phyloP scores from a whole-genome alignment of 2,329 filamentous ascomycete species.

The Apiospora sp. region DNA sequence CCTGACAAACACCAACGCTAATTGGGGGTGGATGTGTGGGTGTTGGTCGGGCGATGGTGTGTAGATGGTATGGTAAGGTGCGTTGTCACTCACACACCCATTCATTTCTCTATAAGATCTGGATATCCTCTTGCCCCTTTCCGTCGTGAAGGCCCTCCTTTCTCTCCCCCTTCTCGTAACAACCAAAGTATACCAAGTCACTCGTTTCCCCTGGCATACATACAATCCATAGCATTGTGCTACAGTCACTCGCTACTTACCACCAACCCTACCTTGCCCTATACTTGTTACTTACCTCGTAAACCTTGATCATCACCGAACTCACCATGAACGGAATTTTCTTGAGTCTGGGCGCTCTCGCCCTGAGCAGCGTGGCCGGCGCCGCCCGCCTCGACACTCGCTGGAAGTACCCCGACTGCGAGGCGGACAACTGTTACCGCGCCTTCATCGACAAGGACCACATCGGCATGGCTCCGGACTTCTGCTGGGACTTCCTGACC shows the following conservation, averaged over 20 bases:
- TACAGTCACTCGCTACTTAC: not conserved
- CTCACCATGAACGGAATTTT: conserved; percentile 4
- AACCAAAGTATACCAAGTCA: conserved; percentile 22
- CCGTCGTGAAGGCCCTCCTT: not conserved
- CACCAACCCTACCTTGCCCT: not conserved
- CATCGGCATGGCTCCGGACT: not conserved
- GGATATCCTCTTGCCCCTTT: not conserved
- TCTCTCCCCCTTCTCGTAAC: conserved; percentile 11
- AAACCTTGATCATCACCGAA: not conserved
- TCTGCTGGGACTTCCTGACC: conserved; percentile 21
- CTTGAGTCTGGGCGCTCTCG: conserved; percentile 22
- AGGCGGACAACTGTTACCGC: conserved; percentile 13
- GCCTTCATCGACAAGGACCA: conserved; percentile 22
- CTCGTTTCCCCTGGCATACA: not conserved
- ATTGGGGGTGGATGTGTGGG: not conserved
- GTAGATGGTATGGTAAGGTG: conserved; percentile 3
- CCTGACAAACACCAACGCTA: not conserved
- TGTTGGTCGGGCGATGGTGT: not conserved
- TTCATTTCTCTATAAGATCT: conserved; percentile 10
- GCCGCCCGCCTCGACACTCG: conserved; percentile 13
- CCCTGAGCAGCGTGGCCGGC: conserved; percentile 23
- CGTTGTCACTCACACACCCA: not conserved
- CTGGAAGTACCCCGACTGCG: conserved; percentile 7
- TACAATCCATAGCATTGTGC: not conserved
- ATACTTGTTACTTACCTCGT: not conserved